Base-by-base conservation (phyloP, 495 filamentous ascomycete species). In the Aspergillus taichungensis region DNA sequence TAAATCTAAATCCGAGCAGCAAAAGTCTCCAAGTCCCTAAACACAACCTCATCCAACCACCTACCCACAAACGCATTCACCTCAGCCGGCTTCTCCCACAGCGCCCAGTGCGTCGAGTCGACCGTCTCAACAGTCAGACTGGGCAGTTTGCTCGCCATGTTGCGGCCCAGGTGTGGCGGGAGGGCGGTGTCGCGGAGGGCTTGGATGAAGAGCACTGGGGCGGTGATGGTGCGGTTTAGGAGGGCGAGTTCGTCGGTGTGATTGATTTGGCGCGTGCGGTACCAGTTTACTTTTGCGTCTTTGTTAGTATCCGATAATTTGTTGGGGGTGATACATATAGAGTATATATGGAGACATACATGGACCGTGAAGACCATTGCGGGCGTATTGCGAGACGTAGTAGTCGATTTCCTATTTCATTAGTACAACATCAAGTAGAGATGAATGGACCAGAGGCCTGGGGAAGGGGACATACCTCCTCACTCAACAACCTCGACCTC, bases 281-380 rank as follows among this genome's bases (percentile, higher is more conserved):
- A 96, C 88, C 89, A 96, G 53, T 89, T 82, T 41, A 80, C 79
- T n/a, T n/a, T n/a, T 82, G 37, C 30, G 3, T 37, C 10, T 13
- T 45, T 13, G 24, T 49, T 40, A 33, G 11, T 6, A 40, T 31
- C n/a, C n/a, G n/a, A n/a, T 43, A 35, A 44, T 14, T 9, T 30
- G 0, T 30, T 8, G 11, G 18, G 10, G 24, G 6, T 24, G 37
- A 0, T 28, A 11, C 10, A 33, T 6, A 13, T 30, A 13, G 27
- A 42, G 33, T 3, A 18, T 3, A 40, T 30, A 36, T 28, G 12
- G 18, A 18, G 33, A 59, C 72, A 57, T 84, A 79, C 84, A 69
- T 13, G 86, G 83, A 3, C 85, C 87, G 51, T 81, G 76, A 43
- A 96, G 55, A 0, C 89, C 90, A 49, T 80, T 70, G n/a, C 78